Evolutionary conservation across 176 grass and related monocot genomes (phyloP), one percentile per base, ranked within the genome.

Genomic region (Raddia distichophylla): DNA sequence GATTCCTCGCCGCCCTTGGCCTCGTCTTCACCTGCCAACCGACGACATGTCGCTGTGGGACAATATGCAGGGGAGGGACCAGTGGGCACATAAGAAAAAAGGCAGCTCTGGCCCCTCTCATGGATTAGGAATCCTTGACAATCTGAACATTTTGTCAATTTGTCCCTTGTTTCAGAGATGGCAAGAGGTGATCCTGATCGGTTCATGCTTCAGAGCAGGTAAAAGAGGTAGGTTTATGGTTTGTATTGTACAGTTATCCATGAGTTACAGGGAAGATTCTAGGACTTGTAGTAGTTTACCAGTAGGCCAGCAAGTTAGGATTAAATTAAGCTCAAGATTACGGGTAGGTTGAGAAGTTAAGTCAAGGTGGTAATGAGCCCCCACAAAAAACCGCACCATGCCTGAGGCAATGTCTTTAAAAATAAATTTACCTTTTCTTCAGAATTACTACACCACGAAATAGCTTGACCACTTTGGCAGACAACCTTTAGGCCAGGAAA

Each of bases 401-500:
- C 42, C 34, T 45, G 10, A 59, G 9, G 17, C 74, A 7, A 7
- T 15, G 35, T 43, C 54, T 44, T 75, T 3, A 59, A 9, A 40
- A 22, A 44, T 42, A 59, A 27, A 27, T 27, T 27, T 27, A 27
- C 27, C 19, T 59, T 56, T 27, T 4, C 35, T 45, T 55, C 20
- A 17, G 46, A n/a, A 63, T 56, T 43, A 64, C 71, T 43, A 64
- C 71, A 49, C 69, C 19, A 76, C 12, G 48, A 49, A 44, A 32
- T 45, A 19, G 59, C 74, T 67, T 6, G 51, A 78, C 78, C 42
- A 59, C 50, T 65, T 43, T 89, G 70, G 35, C 37, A 34, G 71
- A 57, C 82, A 81, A 44, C 48, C 76, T 76, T 82, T 81, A 76
- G 76, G 71, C 71, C 71, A 72, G 18, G 65, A 85, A 81, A 89